These are phyloP conservation scores for Talaromyces proteolyticus DNA, from an alignment of 495 filamentous ascomycete species.

Conservation along the genomic window DNA sequence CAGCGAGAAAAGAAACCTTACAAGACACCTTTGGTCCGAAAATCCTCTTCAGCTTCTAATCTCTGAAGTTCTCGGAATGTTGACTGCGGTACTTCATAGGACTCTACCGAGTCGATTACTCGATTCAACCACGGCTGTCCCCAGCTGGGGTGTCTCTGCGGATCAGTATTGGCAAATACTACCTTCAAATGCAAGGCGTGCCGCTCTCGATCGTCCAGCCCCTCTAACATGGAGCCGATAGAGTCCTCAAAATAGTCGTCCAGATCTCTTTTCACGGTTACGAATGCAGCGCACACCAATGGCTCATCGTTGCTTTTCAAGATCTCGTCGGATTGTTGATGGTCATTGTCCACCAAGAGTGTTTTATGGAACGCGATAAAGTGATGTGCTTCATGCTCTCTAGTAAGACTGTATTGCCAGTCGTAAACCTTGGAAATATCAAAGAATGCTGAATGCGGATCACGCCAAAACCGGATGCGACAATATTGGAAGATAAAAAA, in stretches of 20 bases:
- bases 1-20: slow-evolving; percentile 7
- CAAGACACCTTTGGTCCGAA: slow-evolving; percentile 25
- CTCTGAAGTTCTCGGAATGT: slow-evolving; percentile 8
- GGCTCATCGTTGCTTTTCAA: slow-evolving; percentile 5
- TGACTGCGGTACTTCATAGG: not conserved
- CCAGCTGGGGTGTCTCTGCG: slow-evolving; percentile 39
- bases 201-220: slow-evolving; percentile 38
- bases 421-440: slow-evolving; percentile 29
- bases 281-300: slow-evolving; percentile 23
- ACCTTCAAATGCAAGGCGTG: slow-evolving; percentile 36
- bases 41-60: slow-evolving; percentile 16
- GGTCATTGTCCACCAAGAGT: slow-evolving; percentile 1
- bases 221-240: slow-evolving; percentile 44
- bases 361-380: slow-evolving; percentile 22
- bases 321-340: not conserved
- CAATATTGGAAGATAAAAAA: slow-evolving; percentile 19
- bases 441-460: slow-evolving; percentile 40
- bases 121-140: slow-evolving; percentile 40
- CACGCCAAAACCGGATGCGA: slow-evolving; percentile 23
- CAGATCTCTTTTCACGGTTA: slow-evolving; percentile 19
- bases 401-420: slow-evolving; percentile 27
- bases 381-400: slow-evolving; percentile 27
- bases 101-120: slow-evolving; percentile 20
- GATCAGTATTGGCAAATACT: slow-evolving; percentile 46
- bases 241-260: slow-evolving; percentile 40